Evolutionary conservation across 2,329 filamentous ascomycete genomes (phyloP), one percentile per base, ranked within the genome.

Genomic region (Phoma herbarum): DNA sequence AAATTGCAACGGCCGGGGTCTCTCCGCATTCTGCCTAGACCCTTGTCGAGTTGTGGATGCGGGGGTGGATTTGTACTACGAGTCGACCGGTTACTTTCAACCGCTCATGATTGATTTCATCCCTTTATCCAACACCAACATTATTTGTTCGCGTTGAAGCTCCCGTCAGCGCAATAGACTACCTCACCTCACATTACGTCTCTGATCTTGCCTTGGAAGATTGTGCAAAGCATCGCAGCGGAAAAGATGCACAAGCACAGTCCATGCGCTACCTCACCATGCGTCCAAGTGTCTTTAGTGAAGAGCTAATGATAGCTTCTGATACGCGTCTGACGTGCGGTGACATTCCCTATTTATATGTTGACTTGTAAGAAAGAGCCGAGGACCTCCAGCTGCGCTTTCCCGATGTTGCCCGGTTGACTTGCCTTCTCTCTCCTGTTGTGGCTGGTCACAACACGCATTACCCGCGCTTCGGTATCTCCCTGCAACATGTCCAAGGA

Each of bases 21-120:
- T 59, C 56, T 59, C 56, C 56, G 46, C 56, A 59, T 26, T 29
- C 35, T 41, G 42, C 48, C 43, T 46, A 48, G 43, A 31, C 28
- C 53, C 39, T 49, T 44, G 43, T 16, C 23, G 31, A 42, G 8
- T 42, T 33, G 43, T 43, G 42, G 18, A 31, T 59, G 57, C 45
- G 50, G 50, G 54, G 47, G 22, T 26, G 50, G 50, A 18, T 35
- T 51, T 41, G 50, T 59, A 41, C 42, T 28, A 43, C 25, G 11
- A 43, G 16, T 37, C 22, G 56, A 50, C 35, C 49, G 44, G 39
- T n/a, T 5, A 25, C 37, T 25, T 44, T 25, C 39, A 50, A 50
- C 28, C 33, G 31, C 44, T 31, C 50, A 22, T 14, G 20, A 23
- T 22, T 18, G 25, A n/a, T 44, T 33, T 14, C 18, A 29, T 44